Evolutionary conservation across 108 stramenopile genomes (phyloP), one percentile per base, ranked within the genome.

Genomic region (Fragilariopsis cylindrus): DNA sequence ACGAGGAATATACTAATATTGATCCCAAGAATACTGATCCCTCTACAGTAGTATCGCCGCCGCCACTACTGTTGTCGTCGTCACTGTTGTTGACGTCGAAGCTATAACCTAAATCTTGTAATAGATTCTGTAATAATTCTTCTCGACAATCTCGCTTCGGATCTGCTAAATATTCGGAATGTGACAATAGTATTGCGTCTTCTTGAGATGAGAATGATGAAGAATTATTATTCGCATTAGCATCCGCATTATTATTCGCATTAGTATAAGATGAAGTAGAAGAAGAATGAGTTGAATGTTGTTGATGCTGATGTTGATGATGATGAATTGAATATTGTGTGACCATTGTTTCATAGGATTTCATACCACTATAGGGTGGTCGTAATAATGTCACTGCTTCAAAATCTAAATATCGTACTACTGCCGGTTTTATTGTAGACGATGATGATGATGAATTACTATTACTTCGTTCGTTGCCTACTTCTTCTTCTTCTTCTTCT

Each of bases 261-360:
- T 30, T 30, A 30, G 30, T 30, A 0, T 30, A 30, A 2, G 30
- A 30, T 30, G 30, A 30, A 30, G 30, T 30, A 30, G 2, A 30
- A 30, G 30, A 30, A 2, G 30, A 30, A 30, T 2, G 30, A 30
- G 30, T 30, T 30, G 30, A 30, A 30, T 30, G 30, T 30, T 30
- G 30, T 30, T 30, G 30, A 2, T n/a, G n/a, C n/a, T n/a, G n/a
- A n/a, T n/a, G 13, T 1, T 8, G 30, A 42, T 40, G 43, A 5
- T 40, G 5, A n/a, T 63, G 62, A n/a, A 63, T 42, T n/a, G 62
- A 63, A 63, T 63, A 63, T 18, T 63, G 62, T 44, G 62, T 63
- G 43, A 45, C 7, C 62, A 63, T 63, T 42, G 62, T 43, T 63
- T 63, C 43, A 44, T 63, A 63, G 43, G 62, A 44, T n/a, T n/a